Percentiles rank a stretch among this genome's conserved stretches.
Evolutionary conservation across 805 yeast species (phyloP).

Genomic region (Wickerhamiella lipophila): DNA sequence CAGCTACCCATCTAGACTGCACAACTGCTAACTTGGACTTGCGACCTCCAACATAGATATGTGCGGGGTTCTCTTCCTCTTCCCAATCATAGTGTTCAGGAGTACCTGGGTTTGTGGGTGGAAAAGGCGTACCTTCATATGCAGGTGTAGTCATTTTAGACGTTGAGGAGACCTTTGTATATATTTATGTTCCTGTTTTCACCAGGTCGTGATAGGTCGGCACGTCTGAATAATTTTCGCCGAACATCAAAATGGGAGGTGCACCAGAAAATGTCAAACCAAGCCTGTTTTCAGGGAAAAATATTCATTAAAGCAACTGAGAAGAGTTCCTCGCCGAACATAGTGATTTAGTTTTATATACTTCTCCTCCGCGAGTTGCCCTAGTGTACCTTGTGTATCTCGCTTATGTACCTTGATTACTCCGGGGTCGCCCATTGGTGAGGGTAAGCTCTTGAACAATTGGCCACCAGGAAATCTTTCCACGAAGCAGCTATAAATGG

Average conservation of each 20-base stretch:
- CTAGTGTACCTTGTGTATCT: not conserved
- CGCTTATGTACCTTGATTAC: not conserved
- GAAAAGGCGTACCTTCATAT: constrained; percentile 5
- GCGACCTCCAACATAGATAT: constrained; percentile 60
- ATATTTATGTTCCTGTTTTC: constrained; percentile 3
- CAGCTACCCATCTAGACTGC: constrained; percentile 67
- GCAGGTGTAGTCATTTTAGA: not conserved
- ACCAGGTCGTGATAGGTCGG: constrained; percentile 5
- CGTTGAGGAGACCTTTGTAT: not conserved
- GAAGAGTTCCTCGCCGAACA: too few species aligned
- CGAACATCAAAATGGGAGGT: not conserved
- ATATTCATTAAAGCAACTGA: not conserved
- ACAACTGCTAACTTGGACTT: constrained; percentile 75
- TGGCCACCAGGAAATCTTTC: too few species aligned
- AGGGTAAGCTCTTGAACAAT: too few species aligned
- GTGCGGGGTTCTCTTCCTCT: constrained; percentile 18
- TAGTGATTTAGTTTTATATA: too few species aligned
- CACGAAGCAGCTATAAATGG: too few species aligned
- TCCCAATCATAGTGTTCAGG: constrained; percentile 23
- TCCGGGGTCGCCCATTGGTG: not conserved
- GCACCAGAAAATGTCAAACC: not conserved
- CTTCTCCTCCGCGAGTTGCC: too few species aligned
- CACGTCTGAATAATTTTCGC: constrained; percentile 7
- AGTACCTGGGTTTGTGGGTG: constrained; percentile 19
- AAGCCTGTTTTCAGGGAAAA: not conserved